These are phyloP conservation scores for Silene uniflora DNA, from an alignment of 148 eudicot species.

Conservation along the genomic window DNA sequence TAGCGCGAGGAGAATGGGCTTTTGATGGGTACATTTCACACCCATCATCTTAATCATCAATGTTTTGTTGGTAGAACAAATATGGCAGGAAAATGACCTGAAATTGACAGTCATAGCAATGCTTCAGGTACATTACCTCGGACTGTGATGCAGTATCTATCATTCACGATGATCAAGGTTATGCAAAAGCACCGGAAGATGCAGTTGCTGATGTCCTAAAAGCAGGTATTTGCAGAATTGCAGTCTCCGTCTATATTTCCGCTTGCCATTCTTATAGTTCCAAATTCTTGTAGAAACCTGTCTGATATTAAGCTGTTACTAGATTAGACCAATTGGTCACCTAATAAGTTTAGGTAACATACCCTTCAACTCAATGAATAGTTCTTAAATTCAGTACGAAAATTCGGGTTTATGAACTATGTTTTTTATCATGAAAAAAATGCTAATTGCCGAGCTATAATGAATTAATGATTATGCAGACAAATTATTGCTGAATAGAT, in stretches of 20 bases:
- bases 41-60: not conserved
- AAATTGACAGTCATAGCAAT: conserved; percentile 6
- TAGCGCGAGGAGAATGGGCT: conserved; percentile 71
- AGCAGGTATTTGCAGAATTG: conserved; percentile 49
- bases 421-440: too few relatives aligned
- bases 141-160: conserved; percentile 88
- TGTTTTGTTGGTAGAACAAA: conserved; percentile 1
- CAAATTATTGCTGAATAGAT: too few relatives aligned
- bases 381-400: not conserved
- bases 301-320: not conserved
- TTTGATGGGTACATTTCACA: conserved; percentile 59
- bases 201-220: conserved; percentile 77
- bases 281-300: not conserved
- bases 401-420: not conserved
- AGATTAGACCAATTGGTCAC: too few relatives aligned
- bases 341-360: too few relatives aligned
- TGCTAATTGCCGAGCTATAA: too few relatives aligned
- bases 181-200: conserved; percentile 75
- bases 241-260: not conserved
- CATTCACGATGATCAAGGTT: conserved; percentile 60
- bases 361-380: too few relatives aligned
- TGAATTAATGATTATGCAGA: too few relatives aligned
- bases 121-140: conserved; percentile 72
- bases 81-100: not conserved
- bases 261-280: not conserved